Conservation (phyloP, 164 flowering plant species). For the Akebia trifoliata region DNA sequence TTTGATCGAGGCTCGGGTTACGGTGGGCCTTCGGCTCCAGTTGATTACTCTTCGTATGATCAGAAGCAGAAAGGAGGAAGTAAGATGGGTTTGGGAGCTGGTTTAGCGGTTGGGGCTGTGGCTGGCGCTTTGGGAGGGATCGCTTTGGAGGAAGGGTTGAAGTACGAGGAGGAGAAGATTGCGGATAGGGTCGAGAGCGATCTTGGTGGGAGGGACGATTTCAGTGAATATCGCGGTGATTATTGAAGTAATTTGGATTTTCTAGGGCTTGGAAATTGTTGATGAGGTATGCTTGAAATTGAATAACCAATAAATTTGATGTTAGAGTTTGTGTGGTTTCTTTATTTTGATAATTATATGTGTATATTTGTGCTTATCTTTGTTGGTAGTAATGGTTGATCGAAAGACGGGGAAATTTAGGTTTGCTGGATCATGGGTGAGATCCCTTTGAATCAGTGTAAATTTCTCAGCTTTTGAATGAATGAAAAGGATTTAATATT, state of each 20-base stretch:
- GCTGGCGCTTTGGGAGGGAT: conserved; percentile 62
- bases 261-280: conserved; percentile 1
- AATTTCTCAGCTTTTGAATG: neutral
- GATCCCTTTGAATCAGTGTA: neutral
- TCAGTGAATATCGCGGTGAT: conserved; percentile 39
- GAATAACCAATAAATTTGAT: neutral
- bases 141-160: conserved; percentile 65
- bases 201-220: conserved; percentile 40
- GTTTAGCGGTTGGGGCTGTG: conserved; percentile 64
- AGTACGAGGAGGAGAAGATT: conserved; percentile 61
- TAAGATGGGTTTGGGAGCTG: conserved; percentile 55
- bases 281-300: conserved; percentile 2
- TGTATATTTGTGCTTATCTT: neutral
- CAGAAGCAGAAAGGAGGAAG: conserved; percentile 32
- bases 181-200: conserved; percentile 51
- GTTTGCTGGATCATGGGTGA: neutral
- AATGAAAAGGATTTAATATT: neutral
- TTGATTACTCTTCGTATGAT: conserved; percentile 51
- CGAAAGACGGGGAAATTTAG: neutral
- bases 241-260: conserved; percentile 19
- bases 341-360: neutral
- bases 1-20: conserved; percentile 34
- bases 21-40: conserved; percentile 67
- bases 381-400: neutral
- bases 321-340: neutral